Evolutionary conservation across 371 early-diverging fungal species (phyloP).

Genomic region (Haplosporangium sp.): DNA sequence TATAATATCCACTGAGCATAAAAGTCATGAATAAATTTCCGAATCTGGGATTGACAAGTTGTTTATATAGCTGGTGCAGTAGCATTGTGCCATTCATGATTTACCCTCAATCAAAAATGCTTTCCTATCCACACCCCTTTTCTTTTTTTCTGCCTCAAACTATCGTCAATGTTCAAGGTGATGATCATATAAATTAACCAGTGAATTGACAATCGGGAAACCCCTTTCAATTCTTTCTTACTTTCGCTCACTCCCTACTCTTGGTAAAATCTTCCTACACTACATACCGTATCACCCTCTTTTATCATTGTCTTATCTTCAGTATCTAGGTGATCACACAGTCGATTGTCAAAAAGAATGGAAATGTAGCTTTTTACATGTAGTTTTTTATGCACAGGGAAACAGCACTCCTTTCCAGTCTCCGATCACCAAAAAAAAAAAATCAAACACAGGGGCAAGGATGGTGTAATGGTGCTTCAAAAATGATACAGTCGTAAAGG

Average conservation of each 20-base stretch:
- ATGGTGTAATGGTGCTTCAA: neutral
- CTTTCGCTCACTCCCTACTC: neutral
- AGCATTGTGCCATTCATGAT: neutral
- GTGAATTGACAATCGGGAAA: neutral
- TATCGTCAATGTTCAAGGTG: no score
- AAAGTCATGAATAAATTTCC: neutral
- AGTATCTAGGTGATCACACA: no score
- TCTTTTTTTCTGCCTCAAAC: neutral
- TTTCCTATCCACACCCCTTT: conserved; percentile 1
- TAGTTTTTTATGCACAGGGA: neutral
- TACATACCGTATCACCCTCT: no score
- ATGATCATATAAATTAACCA: no score
- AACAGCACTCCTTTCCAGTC: conserved; percentile 1
- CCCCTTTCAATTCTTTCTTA: neutral
- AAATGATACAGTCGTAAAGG: neutral
- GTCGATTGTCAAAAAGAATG: no score
- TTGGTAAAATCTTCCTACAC: no score
- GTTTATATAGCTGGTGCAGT: neutral
- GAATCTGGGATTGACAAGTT: neutral
- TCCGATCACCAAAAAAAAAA: neutral
- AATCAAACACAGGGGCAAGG: conserved; percentile 3
- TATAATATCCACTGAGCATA: neutral
- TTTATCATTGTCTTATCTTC: no score
- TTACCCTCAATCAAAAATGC: neutral
- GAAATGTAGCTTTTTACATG: no score